Base-by-base conservation (phyloP, 192 early-diverging fungal genomes). In the Coemansia sp. region DNA sequence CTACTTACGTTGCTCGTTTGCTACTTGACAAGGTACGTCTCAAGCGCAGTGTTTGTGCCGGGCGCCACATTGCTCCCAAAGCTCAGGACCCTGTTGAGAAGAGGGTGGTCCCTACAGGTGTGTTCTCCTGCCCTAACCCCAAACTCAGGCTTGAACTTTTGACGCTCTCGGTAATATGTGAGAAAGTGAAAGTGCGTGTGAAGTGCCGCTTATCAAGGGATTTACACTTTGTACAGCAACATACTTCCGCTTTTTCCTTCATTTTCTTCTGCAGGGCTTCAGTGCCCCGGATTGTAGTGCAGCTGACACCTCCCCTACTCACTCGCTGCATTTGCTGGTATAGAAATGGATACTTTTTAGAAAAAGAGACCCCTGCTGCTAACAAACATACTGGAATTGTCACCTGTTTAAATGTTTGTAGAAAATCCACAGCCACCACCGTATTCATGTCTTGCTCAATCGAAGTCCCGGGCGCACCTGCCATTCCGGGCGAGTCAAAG, bases 401-500 rank as follows among this genome's bases (percentile, higher is more conserved):
- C 52, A 55, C 29, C 15, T 56, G 53, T 4, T n/a, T 32, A 7
- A 8, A 20, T 8, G 5, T 20, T 2, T 47, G 18, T 22, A 47
- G 45, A 47, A 20, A 47, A 2, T 2, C 9, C 18, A 20, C 18
- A 0, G 16, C 24, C 52, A 4, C 52, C 3, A 35, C 16, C n/a
- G 9, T 20, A 15, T 32, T 37, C 22, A 74, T 68, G 50, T 47
- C 35, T 3, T 58, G 64, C 67, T 82, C 79, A 2, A 70, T 76
- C 22, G 79, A 82, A 62, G 64, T 70, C 12, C 74, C 79, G 9
- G 66, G 59, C 53, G 61, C 79, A 1, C 73, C 74, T n/a, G 53
- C 43, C 39, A 47, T 76, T 47, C 22, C 64, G 2, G 71, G 71
- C 53, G 79, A 82, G 53, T 73, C 79, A 41, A 78, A 80, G 74